Evolutionary conservation across 441 rosid species (phyloP), one percentile per base, ranked within the genome.

Genomic region (Mallotus japonicus): DNA sequence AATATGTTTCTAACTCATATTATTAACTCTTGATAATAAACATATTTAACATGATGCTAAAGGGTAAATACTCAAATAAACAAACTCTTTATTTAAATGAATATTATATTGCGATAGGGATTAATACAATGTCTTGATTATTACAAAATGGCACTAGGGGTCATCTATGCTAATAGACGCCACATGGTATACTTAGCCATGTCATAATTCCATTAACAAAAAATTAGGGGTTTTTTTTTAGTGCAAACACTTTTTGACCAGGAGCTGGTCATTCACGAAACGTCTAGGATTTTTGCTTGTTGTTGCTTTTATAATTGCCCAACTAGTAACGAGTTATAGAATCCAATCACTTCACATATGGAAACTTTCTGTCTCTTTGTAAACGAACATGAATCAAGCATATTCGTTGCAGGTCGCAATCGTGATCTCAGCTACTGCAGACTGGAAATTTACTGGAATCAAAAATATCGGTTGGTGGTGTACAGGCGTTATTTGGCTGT

Each of bases 401-500:
- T 46, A n/a, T 46, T 4, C 2, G 24, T 67, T 68, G 54, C 85
- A 90, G 99, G 37, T 89, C 62, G 97, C 97, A 37, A 88, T 97
- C 5, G 0, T 75, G 49, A 80, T 94, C 55, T 90, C 97, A 0
- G 95, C 91, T 2, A 80, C 74, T 4, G 84, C 87, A 22, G 70
- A 80, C 51, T 91, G 96, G 97, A 85, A 79, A 62, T 92, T 95
- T 57, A 94, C 97, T 14, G 87, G 83, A 42, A 85, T 95, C 71
- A 76, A 83, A 76, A 95, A 94, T 55, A 75, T 83, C 32, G 96
- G 97, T 37, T 87, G 93, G 92, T 90, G 97, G 62, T 92, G 99
- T 97, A 94, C 99, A 3, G 92, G 86, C 20, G 85, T 83, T n/a
- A 87, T 95, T 20, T 92, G 97, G 97, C 62, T 92, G 65, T 95